These are phyloP conservation scores for Ustilago trichophora DNA, from an alignment of 1,284 basidiomycete species.

Conservation along the genomic window DNA sequence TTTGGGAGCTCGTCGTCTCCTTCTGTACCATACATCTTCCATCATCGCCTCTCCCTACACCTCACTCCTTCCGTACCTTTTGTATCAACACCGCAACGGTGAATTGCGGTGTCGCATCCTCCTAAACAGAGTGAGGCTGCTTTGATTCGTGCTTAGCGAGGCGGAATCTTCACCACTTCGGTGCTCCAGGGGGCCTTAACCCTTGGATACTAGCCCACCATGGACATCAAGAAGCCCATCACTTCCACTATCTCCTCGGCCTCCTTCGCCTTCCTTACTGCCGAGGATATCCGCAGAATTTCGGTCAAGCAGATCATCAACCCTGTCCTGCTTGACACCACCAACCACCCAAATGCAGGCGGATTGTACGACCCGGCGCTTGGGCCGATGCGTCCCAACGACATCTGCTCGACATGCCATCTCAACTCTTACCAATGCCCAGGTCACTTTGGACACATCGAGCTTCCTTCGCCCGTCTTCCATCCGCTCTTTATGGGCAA, in stretches of 20 bases:
- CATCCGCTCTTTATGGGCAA: constrained; percentile 97
- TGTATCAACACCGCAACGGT: too few species aligned
- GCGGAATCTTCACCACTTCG: constrained; percentile 7
- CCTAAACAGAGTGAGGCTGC: constrained; percentile 5
- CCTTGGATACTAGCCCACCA: constrained; percentile 66
- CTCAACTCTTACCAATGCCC: constrained; percentile 93
- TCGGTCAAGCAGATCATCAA: constrained; percentile 97
- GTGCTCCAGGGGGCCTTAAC: constrained; percentile 26
- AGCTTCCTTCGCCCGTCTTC: constrained; percentile 92
- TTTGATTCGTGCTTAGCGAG: constrained; percentile 7
- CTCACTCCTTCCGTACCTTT: too few species aligned
- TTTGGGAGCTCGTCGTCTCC: too few species aligned
- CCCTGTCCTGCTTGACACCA: constrained; percentile 89
- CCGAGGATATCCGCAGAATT: constrained; percentile 89
- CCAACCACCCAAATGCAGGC: constrained; percentile 88
- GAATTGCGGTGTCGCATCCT: background rate
- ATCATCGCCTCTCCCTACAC: background rate
- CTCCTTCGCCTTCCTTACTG: constrained; percentile 92
- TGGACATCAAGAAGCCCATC: constrained; percentile 93
- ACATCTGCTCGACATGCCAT: constrained; percentile 90
- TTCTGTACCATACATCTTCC: background rate
- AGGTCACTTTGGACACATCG: constrained; percentile 99
- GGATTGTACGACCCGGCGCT: constrained; percentile 96
- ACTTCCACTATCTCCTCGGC: constrained; percentile 83
- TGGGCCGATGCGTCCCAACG: constrained; percentile 75